These are phyloP conservation scores for Blastocystis sp. DNA, from an alignment of 352 stramenopile genomes.

Conservation along the genomic window DNA sequence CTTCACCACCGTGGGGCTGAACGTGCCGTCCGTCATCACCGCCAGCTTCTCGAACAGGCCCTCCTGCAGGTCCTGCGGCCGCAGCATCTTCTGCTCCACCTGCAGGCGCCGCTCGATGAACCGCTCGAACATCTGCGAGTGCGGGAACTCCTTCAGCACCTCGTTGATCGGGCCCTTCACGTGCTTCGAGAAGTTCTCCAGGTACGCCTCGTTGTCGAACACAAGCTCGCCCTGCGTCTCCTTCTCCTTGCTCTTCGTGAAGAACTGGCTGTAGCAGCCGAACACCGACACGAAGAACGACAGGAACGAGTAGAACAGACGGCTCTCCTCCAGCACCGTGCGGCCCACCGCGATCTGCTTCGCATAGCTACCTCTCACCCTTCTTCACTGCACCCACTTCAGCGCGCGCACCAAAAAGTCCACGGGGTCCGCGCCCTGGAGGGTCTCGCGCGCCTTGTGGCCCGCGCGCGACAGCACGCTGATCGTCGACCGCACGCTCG, in stretches of 20 bases:
- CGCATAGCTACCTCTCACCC: slow-evolving; percentile 44
- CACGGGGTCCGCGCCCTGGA: slow-evolving; percentile 60
- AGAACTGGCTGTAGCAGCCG: slow-evolving; percentile 67
- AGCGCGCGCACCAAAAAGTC: slow-evolving; percentile 67
- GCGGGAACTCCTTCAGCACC: slow-evolving; percentile 68
- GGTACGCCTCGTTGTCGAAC: slow-evolving; percentile 45
- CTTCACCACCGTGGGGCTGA: slow-evolving; percentile 68
- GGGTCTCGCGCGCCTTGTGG: slow-evolving; percentile 59
- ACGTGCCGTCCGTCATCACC: slow-evolving; percentile 66
- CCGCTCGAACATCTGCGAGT: slow-evolving; percentile 70
- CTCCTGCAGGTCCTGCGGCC: slow-evolving; percentile 54
- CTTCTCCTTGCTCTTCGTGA: slow-evolving; percentile 15
- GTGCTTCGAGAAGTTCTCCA: slow-evolving; percentile 68
- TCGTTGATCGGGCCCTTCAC: slow-evolving; percentile 69
- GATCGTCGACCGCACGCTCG: slow-evolving; percentile 53
- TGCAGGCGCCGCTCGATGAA: slow-evolving; percentile 67
- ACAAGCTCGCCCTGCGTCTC: slow-evolving; percentile 60
- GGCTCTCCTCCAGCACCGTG: slow-evolving; percentile 58
- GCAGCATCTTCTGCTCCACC: slow-evolving; percentile 42
- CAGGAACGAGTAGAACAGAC: slow-evolving; percentile 69
- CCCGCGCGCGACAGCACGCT: slow-evolving; percentile 50
- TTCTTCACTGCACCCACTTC: slow-evolving; percentile 9
- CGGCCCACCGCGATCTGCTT: slow-evolving; percentile 69
- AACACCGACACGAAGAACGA: slow-evolving; percentile 69
- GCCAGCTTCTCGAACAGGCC: slow-evolving; percentile 66